phyloP scores from a whole-genome alignment of 2,329 filamentous ascomycete species.

The Xylariaceae sp. region DNA sequence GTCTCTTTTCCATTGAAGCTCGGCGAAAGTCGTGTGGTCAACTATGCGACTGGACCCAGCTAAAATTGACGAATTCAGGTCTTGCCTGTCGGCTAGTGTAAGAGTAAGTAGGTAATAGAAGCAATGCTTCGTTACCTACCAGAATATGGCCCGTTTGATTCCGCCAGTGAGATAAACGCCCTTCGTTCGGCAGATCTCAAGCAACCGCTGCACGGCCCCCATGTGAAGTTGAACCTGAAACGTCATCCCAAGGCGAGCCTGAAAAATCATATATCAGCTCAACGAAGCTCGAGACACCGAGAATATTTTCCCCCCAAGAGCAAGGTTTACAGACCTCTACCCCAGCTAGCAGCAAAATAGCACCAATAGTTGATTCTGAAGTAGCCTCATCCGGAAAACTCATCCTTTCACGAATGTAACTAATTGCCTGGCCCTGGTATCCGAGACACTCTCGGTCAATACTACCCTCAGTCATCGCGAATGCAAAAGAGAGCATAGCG shows the following conservation, averaged over 20 bases:
- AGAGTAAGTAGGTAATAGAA: not conserved
- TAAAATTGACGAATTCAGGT: slow-evolving; percentile 50
- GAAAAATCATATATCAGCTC: slow-evolving; percentile 9
- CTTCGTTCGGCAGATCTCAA: slow-evolving; percentile 41
- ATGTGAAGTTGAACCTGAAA: slow-evolving; percentile 51
- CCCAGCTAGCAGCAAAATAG: slow-evolving; percentile 51
- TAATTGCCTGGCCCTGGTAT: slow-evolving; percentile 45
- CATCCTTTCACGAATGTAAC: slow-evolving; percentile 46
- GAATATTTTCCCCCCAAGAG: not conserved
- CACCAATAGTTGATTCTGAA: slow-evolving; percentile 48
- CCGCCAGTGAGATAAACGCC: slow-evolving; percentile 44
- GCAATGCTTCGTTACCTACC: slow-evolving; percentile 38
- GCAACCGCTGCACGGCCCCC: slow-evolving; percentile 46
- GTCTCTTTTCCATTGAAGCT: slow-evolving; percentile 50
- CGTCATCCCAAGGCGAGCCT: slow-evolving; percentile 48
- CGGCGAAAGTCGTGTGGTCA: slow-evolving; percentile 49
- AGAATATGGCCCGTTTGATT: slow-evolving; percentile 55
- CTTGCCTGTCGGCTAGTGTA: slow-evolving; percentile 45
- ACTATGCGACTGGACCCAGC: slow-evolving; percentile 49
- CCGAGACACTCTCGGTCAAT: slow-evolving; percentile 45
- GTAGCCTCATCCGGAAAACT: slow-evolving; percentile 34
- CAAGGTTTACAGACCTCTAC: slow-evolving; percentile 45
- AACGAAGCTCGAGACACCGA: not conserved
- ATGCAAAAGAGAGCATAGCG: slow-evolving; percentile 48
- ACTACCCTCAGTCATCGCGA: slow-evolving; percentile 36